Base-by-base conservation (phyloP, 352 stramenopile species). In the Globisporangium splendens region DNA sequence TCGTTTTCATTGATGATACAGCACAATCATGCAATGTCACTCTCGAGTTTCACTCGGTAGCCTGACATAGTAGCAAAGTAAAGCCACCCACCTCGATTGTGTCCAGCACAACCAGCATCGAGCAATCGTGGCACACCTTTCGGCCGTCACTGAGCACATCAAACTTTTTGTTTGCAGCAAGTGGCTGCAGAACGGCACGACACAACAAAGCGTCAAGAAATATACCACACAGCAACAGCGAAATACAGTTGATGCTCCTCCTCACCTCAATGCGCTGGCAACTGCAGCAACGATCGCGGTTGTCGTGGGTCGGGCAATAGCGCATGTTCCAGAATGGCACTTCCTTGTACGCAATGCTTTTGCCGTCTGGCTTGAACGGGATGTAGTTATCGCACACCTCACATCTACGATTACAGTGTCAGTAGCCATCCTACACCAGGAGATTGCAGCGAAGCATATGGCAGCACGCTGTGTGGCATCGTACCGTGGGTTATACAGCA, bases 101-200 rank as follows among this genome's bases (percentile, higher is more conserved):
- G 57, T 89, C 81, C 28, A 87, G 59, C 11, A 91, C 68, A 18
- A 89, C 46, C 8, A 75, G 76, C 47, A 79, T 67, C 47, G 65
- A 72, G 55, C 81, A 91, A 48, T 86, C 81, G 33, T 79, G 67
- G 47, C 81, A 91, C 28, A 83, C 69, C 59, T 91, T 91, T 17
- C 81, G 70, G 15, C 75, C 77, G 18, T 91, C 81, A 48, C 63
- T 77, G 46, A 89, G 70, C 21, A 60, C 64, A 43, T 89, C 72
- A 61, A 86, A 91, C 22, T 79, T 61, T 18, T 74, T 79, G 39
- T 57, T 42, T 41, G 52, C 50, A 17, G 65, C 61, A n/a, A 63
- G 46, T 10, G 70, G 73, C 73, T 83, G 46, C 15, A 10, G 10
- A 11, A 24, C 10, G 4, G 28, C 24, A 38, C 35, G 51, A 17